These are phyloP conservation scores for Solanum ossicruentum DNA, from an alignment of 257 asterid species.

Conservation along the genomic window DNA sequence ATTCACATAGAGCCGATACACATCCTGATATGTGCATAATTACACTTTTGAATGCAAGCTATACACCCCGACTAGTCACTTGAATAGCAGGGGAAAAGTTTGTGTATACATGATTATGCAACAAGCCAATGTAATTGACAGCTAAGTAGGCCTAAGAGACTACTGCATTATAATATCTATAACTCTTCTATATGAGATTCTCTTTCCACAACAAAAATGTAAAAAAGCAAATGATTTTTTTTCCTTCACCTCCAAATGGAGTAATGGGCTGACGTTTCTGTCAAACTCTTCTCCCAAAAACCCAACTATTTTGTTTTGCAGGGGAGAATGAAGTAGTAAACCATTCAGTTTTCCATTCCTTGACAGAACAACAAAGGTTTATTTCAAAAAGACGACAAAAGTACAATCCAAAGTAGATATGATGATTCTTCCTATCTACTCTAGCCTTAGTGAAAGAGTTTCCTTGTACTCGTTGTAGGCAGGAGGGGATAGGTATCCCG, in stretches of 20 bases:
- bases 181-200: background rate
- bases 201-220: background rate
- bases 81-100: background rate
- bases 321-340: background rate
- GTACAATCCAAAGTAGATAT: background rate
- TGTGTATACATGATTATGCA: background rate
- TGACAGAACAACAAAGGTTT: background rate
- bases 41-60: background rate
- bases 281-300: background rate
- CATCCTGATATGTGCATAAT: background rate
- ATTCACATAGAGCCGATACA: background rate
- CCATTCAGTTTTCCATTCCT: background rate
- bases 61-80: background rate
- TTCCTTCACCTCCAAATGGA: background rate
- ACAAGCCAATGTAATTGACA: background rate
- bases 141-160: background rate
- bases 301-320: background rate
- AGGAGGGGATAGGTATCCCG: background rate
- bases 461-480: background rate
- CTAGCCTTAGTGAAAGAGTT: background rate
- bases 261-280: background rate
- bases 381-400: background rate
- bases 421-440: background rate
- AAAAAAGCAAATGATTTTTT: background rate
- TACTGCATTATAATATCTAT: background rate